Evolutionary conservation across 2,329 filamentous ascomycete species (phyloP).

Genomic region (Plenodomus biglobosus): DNA sequence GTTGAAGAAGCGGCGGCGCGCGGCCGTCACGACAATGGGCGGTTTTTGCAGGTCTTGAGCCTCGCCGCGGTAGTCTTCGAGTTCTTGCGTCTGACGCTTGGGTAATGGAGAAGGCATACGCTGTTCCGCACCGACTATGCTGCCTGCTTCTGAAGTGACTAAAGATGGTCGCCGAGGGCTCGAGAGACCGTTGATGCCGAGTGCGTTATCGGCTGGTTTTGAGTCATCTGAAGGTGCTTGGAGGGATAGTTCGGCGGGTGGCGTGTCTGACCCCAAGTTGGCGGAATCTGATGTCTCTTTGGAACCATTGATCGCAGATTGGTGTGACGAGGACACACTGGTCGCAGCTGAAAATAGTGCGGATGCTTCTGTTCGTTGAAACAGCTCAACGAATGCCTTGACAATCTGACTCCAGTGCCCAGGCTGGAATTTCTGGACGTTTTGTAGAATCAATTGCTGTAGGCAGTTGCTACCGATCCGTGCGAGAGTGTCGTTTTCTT

Average conservation of each 20-base stretch:
- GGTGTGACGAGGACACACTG: slow-evolving; percentile 46
- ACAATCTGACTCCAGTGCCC: slow-evolving; percentile 95
- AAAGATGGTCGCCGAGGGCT: slow-evolving; percentile 32
- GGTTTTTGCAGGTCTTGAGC: slow-evolving; percentile 71
- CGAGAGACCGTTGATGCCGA: slow-evolving; percentile 49
- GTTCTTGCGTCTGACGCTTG: slow-evolving; percentile 47
- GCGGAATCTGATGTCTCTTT: slow-evolving; percentile 46
- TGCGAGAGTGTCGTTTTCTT: slow-evolving; percentile 98
- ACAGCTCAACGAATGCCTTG: slow-evolving; percentile 91
- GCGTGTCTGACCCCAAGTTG: slow-evolving; percentile 41
- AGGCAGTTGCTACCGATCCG: slow-evolving; percentile 97
- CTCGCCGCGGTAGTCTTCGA: slow-evolving; percentile 87
- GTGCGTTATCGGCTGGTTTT: slow-evolving; percentile 41
- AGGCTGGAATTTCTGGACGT: slow-evolving; percentile 85
- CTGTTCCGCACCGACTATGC: slow-evolving; percentile 20
- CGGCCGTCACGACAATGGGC: slow-evolving; percentile 87
- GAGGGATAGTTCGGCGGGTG: slow-evolving; percentile 40
- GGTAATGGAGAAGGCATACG: slow-evolving; percentile 38
- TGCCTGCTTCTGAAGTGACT: slow-evolving; percentile 32
- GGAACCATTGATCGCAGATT: slow-evolving; percentile 54
- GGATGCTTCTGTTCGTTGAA: slow-evolving; percentile 90
- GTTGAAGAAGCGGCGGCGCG: slow-evolving; percentile 94
- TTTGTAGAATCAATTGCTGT: slow-evolving; percentile 94
- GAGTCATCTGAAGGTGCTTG: slow-evolving; percentile 33
- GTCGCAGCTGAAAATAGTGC: slow-evolving; percentile 88